Evolutionary conservation across 2,329 filamentous ascomycete species (phyloP), one percentile per base, ranked within the genome.

Genomic region (Byssothecium circinans): DNA sequence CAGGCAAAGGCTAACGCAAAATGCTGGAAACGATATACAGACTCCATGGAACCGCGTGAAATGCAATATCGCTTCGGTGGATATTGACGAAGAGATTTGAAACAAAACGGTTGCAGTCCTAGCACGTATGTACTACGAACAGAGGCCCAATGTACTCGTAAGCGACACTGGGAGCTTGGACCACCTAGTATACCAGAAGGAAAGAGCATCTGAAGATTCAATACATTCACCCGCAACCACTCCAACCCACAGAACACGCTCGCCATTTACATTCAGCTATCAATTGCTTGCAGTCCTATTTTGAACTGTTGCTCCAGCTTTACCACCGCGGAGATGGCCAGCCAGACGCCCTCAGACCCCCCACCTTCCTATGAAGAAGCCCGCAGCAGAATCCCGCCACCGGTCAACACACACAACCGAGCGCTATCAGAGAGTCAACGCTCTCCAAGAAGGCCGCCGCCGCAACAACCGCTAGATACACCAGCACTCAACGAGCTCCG

Each of bases 401-500:
- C 60, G 34, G 17, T 40, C 44, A 49, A 38, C 47, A 14, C 51
- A 42, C 43, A 41, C 30, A 43, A 52, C 23, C 35, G 54, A 19
- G 45, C 45, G 42, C 55, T 52, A 11, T 29, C 60, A 49, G 54
- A 52, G 36, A 54, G 61, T 19, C 30, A 50, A 43, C 54, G 52
- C 25, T 59, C 49, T 36, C 51, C 52, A 2, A 65, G 69, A 44
- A 67, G 71, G 18, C 73, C 75, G n/a, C 58, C 73, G 45, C 78
- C 78, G 12, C 83, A 84, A 7, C 77, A 82, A 35, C 88, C 88
- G 1, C 82, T 97, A 52, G 81, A 89, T 52, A 80, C 97, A 15
- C 91, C 92, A 14, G 85, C 91, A 46, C 77, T 99, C 49, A 82
- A 82, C 61, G 78, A 86, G 62, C 82, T 99, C 55, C 85, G 87